These are phyloP conservation scores for Boletus bicolor DNA, from an alignment of 768 basidiomycete genomes.

Conservation along the genomic window DNA sequence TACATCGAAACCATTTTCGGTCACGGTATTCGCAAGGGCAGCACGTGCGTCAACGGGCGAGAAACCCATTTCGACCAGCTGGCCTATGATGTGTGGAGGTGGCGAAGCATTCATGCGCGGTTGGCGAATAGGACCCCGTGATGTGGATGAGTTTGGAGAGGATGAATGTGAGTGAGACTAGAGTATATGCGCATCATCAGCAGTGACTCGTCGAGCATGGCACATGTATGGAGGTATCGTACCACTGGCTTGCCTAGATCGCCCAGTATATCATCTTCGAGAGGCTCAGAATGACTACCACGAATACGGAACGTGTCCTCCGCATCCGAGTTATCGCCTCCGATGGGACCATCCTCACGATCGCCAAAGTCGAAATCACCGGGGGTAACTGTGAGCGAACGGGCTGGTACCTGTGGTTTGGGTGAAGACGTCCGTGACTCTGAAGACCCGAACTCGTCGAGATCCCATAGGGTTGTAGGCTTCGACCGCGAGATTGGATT, in stretches of 20 bases:
- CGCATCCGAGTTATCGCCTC: slow-evolving; percentile 35
- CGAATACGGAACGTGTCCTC: slow-evolving; percentile 10
- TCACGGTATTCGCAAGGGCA: slow-evolving; percentile 69
- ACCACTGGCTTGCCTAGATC: slow-evolving; percentile 58
- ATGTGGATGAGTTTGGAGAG: slow-evolving; percentile 9
- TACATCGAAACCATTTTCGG: slow-evolving; percentile 56
- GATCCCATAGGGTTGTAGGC: slow-evolving; percentile 38
- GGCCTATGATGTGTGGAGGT: slow-evolving; percentile 88
- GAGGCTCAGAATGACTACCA: background rate
- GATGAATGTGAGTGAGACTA: slow-evolving; percentile 14
- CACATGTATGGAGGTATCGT: background rate
- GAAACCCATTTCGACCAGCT: slow-evolving; percentile 96
- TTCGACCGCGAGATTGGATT: slow-evolving; percentile 1
- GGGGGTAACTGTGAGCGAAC: slow-evolving; percentile 36
- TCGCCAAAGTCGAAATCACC: slow-evolving; percentile 66
- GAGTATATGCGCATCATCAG: background rate
- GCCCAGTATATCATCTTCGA: slow-evolving; percentile 53
- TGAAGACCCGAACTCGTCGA: slow-evolving; percentile 41
- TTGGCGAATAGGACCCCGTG: background rate
- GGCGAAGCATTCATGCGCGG: slow-evolving; percentile 43
- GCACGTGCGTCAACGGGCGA: slow-evolving; percentile 67
- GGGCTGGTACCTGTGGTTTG: slow-evolving; percentile 2
- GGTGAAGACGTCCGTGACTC: slow-evolving; percentile 9
- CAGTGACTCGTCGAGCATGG: background rate
- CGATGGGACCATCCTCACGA: slow-evolving; percentile 41